phyloP scores from a whole-genome alignment of 108 stramenopile species.

The Nitzschia sp. region DNA sequence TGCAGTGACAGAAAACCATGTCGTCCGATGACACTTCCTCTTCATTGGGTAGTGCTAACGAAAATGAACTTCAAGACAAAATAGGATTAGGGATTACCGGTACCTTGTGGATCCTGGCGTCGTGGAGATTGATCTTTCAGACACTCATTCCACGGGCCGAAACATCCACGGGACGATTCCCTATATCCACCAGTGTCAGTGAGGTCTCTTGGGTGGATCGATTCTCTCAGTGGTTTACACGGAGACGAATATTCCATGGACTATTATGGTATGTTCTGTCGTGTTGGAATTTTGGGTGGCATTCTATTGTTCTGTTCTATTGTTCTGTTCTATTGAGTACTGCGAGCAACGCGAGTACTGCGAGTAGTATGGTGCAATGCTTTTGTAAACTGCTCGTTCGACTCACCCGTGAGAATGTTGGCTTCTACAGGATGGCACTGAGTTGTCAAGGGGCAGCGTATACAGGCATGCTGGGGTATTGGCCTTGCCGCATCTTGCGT shows the following conservation, averaged over 20 bases:
- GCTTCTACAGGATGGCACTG: slow-evolving; percentile 7
- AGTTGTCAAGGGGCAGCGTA: not conserved
- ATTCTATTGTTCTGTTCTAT: not conserved
- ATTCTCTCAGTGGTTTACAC: slow-evolving; percentile 22
- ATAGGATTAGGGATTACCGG: slow-evolving; percentile 27
- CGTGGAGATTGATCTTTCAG: slow-evolving; percentile 35
- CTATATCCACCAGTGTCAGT: not conserved
- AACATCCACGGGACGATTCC: not conserved
- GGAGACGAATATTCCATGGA: slow-evolving; percentile 29
- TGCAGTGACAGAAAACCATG: not conserved
- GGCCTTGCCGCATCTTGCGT: slow-evolving; percentile 20
- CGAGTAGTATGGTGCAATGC: too few relatives aligned
- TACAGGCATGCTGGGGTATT: not conserved
- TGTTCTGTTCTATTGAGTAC: too few relatives aligned
- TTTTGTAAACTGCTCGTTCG: too few relatives aligned
- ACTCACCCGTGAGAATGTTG: too few relatives aligned
- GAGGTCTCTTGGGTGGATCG: too few relatives aligned
- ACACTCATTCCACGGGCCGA: not conserved
- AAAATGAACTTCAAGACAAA: slow-evolving; percentile 4
- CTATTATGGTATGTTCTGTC: slow-evolving; percentile 18
- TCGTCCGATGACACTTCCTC: not conserved
- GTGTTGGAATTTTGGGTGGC: not conserved
- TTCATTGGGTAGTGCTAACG: too few relatives aligned
- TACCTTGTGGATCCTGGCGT: slow-evolving; percentile 23
- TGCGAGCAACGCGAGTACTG: too few relatives aligned